These are phyloP conservation scores for Sporodiniella umbellata DNA, from an alignment of 371 early-diverging fungal genomes.

Conservation along the genomic window DNA sequence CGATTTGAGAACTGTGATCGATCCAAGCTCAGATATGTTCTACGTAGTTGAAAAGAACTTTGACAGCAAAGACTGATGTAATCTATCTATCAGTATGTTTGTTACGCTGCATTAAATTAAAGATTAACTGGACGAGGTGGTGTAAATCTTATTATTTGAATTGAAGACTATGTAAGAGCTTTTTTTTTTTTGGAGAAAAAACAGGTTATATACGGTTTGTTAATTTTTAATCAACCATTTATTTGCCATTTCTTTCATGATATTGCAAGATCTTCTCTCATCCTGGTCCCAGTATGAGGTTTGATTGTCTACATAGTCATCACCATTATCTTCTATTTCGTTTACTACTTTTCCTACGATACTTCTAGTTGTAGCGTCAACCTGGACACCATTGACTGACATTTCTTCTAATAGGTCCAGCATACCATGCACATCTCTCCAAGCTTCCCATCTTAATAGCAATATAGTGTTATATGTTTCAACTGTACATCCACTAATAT, in stretches of 20 bases:
- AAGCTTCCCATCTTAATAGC: conserved; percentile 29
- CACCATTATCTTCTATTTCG: conserved; percentile 20
- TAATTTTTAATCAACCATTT: conserved; percentile 26
- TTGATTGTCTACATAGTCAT: background rate
- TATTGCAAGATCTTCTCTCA: conserved; percentile 25
- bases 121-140: too few species aligned
- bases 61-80: too few species aligned
- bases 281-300: conserved; percentile 32
- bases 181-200: too few species aligned
- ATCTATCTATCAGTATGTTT: too few species aligned
- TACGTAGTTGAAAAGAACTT: too few species aligned
- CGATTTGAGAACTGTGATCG: too few species aligned
- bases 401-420: conserved; percentile 38
- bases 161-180: too few species aligned
- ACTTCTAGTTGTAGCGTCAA: conserved; percentile 23
- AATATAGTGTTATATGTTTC: conserved; percentile 37
- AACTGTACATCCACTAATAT: conserved; percentile 39
- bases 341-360: conserved; percentile 19
- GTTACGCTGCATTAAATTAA: too few species aligned
- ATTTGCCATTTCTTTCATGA: conserved; percentile 33
- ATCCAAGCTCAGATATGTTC: too few species aligned
- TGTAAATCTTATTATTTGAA: too few species aligned
- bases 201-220: too few species aligned
- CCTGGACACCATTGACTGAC: conserved; percentile 34
- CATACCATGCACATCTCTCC: conserved; percentile 41